These are phyloP conservation scores for Trichoderma brevicompactum DNA, from an alignment of 2,329 filamentous ascomycete species.

Conservation along the genomic window DNA sequence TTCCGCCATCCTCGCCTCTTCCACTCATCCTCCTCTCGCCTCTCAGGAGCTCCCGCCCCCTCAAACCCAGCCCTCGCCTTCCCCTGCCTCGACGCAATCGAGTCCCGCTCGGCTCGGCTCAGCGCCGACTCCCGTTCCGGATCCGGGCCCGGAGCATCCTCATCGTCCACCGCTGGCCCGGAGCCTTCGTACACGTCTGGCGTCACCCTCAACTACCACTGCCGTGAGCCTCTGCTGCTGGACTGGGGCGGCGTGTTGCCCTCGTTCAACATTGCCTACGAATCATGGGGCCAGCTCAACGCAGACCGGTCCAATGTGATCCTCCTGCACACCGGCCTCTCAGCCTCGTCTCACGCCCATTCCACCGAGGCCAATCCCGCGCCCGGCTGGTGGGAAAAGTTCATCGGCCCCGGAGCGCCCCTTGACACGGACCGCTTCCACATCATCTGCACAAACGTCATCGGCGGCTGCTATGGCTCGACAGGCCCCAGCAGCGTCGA, in stretches of 20 bases:
- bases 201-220: slow-evolving; percentile 78
- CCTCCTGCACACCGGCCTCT: slow-evolving; percentile 89
- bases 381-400: slow-evolving; percentile 98
- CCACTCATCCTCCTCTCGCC: slow-evolving; percentile 33
- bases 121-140: slow-evolving; percentile 47
- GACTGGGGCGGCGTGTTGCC: slow-evolving; percentile 96
- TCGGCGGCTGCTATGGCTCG: slow-evolving; percentile 94
- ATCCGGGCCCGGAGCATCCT: slow-evolving; percentile 53
- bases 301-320: slow-evolving; percentile 84
- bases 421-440: slow-evolving; percentile 92
- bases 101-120: slow-evolving; percentile 76
- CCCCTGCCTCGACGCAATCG: slow-evolving; percentile 84
- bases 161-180: slow-evolving; percentile 59
- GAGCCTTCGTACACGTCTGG: slow-evolving; percentile 95
- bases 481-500: slow-evolving; percentile 89
- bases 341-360: slow-evolving; percentile 95
- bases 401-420: slow-evolving; percentile 85
- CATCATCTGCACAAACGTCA: slow-evolving; percentile 93
- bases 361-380: slow-evolving; percentile 86
- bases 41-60: slow-evolving; percentile 43
- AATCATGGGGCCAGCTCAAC: slow-evolving; percentile 87
- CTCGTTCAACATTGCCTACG: slow-evolving; percentile 88
- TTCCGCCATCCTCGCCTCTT: slow-evolving; percentile 24
- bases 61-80: slow-evolving; percentile 89
- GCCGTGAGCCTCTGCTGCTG: slow-evolving; percentile 73